phyloP scores from a whole-genome alignment of 2,329 filamentous ascomycete genomes.

The Penicillium italicum region DNA sequence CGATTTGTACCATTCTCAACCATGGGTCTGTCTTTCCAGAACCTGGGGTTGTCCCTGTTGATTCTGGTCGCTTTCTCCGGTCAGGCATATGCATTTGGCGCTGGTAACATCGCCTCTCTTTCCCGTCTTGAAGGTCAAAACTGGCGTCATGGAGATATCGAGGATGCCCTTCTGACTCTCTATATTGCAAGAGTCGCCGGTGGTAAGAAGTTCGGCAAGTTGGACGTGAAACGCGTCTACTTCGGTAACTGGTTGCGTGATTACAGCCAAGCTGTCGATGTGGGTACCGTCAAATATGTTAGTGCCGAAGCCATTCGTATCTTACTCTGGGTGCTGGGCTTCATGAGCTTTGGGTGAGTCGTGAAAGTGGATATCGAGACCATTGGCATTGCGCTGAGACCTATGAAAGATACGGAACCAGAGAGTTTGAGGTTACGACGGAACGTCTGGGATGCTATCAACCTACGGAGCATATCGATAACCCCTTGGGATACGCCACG shows the following conservation, averaged over 20 bases:
- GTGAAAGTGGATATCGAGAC: background rate
- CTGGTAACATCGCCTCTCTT: constrained; percentile 80
- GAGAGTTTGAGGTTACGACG: constrained; percentile 79
- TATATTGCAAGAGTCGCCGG: constrained; percentile 61
- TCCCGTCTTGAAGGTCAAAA: constrained; percentile 81
- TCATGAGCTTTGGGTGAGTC: constrained; percentile 75
- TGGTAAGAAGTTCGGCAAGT: constrained; percentile 81
- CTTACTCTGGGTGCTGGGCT: constrained; percentile 81
- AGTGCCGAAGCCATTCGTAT: constrained; percentile 88
- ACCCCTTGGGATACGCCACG: constrained; percentile 79
- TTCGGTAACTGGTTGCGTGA: constrained; percentile 95
- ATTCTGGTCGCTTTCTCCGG: constrained; percentile 64
- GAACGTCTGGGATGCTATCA: constrained; percentile 77
- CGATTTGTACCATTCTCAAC: background rate
- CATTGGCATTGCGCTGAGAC: background rate
- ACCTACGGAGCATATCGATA: constrained; percentile 79
- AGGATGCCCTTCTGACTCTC: constrained; percentile 78
- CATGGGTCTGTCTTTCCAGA: constrained; percentile 23
- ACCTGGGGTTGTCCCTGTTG: constrained; percentile 36
- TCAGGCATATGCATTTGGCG: constrained; percentile 74
- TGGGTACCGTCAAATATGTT: constrained; percentile 86
- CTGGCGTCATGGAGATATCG: constrained; percentile 89
- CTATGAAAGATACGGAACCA: constrained; percentile 55
- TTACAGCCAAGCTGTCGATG: constrained; percentile 91
- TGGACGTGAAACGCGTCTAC: constrained; percentile 84